Percentiles rank a stretch among this genome's conserved stretches.
Evolutionary conservation across 176 grass and related monocot species (phyloP).

Genomic region (maize (Zea mays)): Zm-B73-REFERENCE-NAM-5.0 NC_050098.1:96864001-96864500

Average conservation of each 20-base stretch:
- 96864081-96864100: constrained; percentile 45
- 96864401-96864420: constrained; percentile 47
- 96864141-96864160: constrained; percentile 57
- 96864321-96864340: background rate
- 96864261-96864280: constrained; percentile 18
- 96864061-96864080: constrained; percentile 91
- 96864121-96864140: constrained; percentile 58
- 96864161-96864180: constrained; percentile 63
- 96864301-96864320: background rate
- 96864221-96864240: background rate
- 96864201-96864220: background rate
- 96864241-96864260: constrained; percentile 37
- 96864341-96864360: background rate
- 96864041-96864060: constrained; percentile 57
- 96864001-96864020: constrained; percentile 66
- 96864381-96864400: constrained; percentile 6
- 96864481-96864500: too few species aligned
- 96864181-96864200: constrained; percentile 46
- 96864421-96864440: too few species aligned
- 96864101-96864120: constrained; percentile 62
- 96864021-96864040: constrained; percentile 9
- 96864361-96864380: constrained; percentile 16
- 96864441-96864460: too few species aligned
- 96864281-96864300: constrained; percentile 47
- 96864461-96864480: too few species aligned